Evolutionary conservation across 345 rosid species (phyloP), one percentile per base, ranked within the genome.

Genomic region (Melastoma malabathricum): DNA sequence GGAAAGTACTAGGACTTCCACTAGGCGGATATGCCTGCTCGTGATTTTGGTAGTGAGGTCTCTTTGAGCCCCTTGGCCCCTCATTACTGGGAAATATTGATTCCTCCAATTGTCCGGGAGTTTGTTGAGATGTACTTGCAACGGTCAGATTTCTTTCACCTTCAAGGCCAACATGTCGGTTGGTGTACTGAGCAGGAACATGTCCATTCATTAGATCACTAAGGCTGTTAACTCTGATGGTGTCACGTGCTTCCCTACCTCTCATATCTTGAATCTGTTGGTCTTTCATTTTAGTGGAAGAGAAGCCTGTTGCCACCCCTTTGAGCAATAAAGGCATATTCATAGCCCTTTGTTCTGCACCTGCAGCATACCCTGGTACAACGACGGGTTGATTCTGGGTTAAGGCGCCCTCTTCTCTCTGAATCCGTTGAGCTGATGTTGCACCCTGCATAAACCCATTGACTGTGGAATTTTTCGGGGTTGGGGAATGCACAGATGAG

Each of bases 21-120:
- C 44, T 19, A 10, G 55, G 55, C 12, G 52, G 60, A 44, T 57
- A 67, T 56, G 29, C 64, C 57, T 69, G 65, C 67, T 69, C 69
- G 51, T 50, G 53, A 18, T 57, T 59, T 27, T 54, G 69, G 58
- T 46, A 43, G 47, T 68, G 59, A 47, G 51, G 70, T 78, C 83
- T 71, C 72, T 77, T 75, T 57, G 67, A 64, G 29, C 78, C 72
- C 34, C 62, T 68, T 51, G 60, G 70, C 64, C 64, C 78, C 50
- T 25, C 58, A 18, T 13, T 58, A 45, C 67, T 55, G 50, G 69
- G 31, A 44, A 60, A 20, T 50, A 48, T 18, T 50, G 17, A 46
- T 56, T 69, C 56, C 57, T 56, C 54, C 51, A 70, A 61, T 49
- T 66, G 66, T 52, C 59, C 60, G 15, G 43, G 25, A 39, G 50